Percentiles rank a stretch among this genome's conserved stretches.
Conservation (phyloP, 306 rosid genomes). For the Coriaria nepalensis region DNA sequence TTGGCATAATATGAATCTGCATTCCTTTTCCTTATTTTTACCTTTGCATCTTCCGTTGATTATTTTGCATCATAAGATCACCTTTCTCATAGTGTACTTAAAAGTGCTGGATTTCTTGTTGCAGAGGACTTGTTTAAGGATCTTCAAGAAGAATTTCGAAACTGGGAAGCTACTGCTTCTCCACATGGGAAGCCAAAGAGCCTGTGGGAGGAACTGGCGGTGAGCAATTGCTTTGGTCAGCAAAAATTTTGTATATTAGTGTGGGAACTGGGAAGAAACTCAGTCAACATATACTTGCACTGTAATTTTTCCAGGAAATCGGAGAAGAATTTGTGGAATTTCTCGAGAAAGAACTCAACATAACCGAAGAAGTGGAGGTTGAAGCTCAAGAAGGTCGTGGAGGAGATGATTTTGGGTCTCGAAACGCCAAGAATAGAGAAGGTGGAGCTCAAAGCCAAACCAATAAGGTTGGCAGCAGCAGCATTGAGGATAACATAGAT, state of each 20-base stretch:
- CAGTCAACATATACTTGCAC: too few species aligned
- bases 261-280: neutral
- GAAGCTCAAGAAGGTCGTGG: slow-evolving; percentile 23
- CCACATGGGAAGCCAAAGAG: slow-evolving; percentile 88
- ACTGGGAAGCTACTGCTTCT: slow-evolving; percentile 79
- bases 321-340: slow-evolving; percentile 97
- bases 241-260: neutral
- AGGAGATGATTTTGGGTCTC: slow-evolving; percentile 24
- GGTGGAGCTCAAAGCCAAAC: slow-evolving; percentile 20
- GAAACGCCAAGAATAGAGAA: slow-evolving; percentile 21
- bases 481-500: slow-evolving; percentile 63
- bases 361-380: slow-evolving; percentile 27
- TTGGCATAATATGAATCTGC: slow-evolving; percentile 15
- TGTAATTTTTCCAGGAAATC: slow-evolving; percentile 50
- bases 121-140: slow-evolving; percentile 79
- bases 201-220: slow-evolving; percentile 93
- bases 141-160: slow-evolving; percentile 75
- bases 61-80: neutral
- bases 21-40: neutral
- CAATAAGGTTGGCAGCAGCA: slow-evolving; percentile 24
- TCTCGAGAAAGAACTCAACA: slow-evolving; percentile 87
- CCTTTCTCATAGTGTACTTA: slow-evolving; percentile 14
- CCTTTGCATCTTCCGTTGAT: too few species aligned
- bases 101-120: slow-evolving; percentile 17
- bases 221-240: slow-evolving; percentile 13